Evolutionary conservation across 257 asterid genomes (phyloP).

Genomic region (Solanum sitiens): DNA sequence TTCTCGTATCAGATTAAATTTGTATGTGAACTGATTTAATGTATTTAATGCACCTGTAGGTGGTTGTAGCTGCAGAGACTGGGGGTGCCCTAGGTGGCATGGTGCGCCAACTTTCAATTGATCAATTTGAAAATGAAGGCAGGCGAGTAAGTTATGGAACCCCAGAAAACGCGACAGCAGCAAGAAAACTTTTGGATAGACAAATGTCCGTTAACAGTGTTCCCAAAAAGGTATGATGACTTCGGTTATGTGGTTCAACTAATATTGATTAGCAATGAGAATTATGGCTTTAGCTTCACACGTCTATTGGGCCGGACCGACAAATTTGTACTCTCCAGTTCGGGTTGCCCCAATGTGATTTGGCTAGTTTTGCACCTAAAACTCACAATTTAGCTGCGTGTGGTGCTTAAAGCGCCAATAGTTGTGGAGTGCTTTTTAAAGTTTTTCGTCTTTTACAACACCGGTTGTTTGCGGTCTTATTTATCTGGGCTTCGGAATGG

Average conservation of each 20-base stretch:
- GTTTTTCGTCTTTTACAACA: background rate
- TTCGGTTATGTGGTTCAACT: background rate
- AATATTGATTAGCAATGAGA: background rate
- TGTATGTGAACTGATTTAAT: conserved; percentile 3
- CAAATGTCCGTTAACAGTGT: conserved; percentile 93
- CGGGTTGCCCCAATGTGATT: background rate
- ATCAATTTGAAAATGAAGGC: conserved; percentile 77
- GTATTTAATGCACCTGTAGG: conserved; percentile 27
- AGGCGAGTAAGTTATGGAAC: conserved; percentile 96
- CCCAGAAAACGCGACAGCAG: conserved; percentile 96
- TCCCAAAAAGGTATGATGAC: conserved; percentile 74
- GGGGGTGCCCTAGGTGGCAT: conserved; percentile 79
- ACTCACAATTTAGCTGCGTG: background rate
- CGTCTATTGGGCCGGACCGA: background rate
- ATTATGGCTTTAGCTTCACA: background rate
- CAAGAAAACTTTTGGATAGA: conserved; percentile 91
- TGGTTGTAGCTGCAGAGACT: conserved; percentile 73
- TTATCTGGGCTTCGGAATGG: background rate
- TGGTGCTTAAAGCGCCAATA: background rate
- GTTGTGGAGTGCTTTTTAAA: background rate
- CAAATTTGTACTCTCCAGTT: background rate
- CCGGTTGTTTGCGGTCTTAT: background rate
- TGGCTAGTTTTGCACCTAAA: background rate
- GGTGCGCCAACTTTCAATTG: conserved; percentile 75
- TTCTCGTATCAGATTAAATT: background rate